Conservation (phyloP, 2,329 filamentous ascomycete genomes). For the Pseudonectria foliicola region DNA sequence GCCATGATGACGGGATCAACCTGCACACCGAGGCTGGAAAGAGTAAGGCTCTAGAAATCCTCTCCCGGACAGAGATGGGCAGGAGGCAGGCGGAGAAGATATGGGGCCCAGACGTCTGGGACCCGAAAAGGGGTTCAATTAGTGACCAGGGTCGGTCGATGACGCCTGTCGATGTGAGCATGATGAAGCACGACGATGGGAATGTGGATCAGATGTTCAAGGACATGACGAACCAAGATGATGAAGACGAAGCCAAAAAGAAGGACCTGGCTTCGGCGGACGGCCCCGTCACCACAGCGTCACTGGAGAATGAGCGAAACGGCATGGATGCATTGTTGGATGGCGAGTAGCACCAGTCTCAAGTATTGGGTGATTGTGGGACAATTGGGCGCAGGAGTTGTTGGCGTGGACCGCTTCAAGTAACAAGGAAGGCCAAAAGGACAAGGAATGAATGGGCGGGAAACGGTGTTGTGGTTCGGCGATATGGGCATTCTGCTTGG, state of each 20-base stretch:
- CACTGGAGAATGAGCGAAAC: slow-evolving; percentile 39
- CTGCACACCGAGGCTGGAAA: slow-evolving; percentile 39
- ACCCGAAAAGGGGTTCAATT: slow-evolving; percentile 23
- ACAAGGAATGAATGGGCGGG: too few relatives aligned
- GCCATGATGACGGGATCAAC: slow-evolving; percentile 38
- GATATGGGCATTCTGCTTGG: too few relatives aligned
- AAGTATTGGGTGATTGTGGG: too few relatives aligned
- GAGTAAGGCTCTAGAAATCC: slow-evolving; percentile 45
- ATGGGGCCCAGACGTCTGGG: slow-evolving; percentile 45
- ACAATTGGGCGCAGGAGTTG: too few relatives aligned
- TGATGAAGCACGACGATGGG: slow-evolving; percentile 34
- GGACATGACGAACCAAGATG: slow-evolving; percentile 47
- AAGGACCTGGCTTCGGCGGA: slow-evolving; percentile 22
- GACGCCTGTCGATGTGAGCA: slow-evolving; percentile 21
- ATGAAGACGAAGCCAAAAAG: slow-evolving; percentile 38
- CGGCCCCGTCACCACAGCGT: slow-evolving; percentile 33
- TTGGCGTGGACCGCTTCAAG: too few relatives aligned
- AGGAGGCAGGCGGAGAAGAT: slow-evolving; percentile 44
- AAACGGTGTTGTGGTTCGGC: too few relatives aligned
- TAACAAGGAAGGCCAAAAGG: too few relatives aligned
- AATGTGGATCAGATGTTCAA: slow-evolving; percentile 50
- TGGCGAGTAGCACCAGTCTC: slow-evolving; percentile 26
- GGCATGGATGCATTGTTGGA: slow-evolving; percentile 40
- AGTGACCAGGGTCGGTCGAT: slow-evolving; percentile 19
- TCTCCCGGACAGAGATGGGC: slow-evolving; percentile 43